Evolutionary conservation across 108 stramenopile species (phyloP), one percentile per base, ranked within the genome.

Genomic region (Cylindrotheca fusiformis): DNA sequence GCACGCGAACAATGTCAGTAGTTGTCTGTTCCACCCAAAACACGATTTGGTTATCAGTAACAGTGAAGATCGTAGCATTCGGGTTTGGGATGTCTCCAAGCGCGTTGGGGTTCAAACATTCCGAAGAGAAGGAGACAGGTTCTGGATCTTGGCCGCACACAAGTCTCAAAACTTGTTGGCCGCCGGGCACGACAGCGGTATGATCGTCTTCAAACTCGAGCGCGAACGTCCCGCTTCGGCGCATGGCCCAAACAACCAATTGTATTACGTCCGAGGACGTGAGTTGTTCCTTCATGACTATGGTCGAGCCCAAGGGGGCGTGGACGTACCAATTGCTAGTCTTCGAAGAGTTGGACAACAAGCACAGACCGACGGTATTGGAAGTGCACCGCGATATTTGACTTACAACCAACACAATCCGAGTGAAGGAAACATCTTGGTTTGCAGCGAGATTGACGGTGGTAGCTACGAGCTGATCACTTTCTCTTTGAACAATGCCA

Each of bases 171-270:
- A 98, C 78, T 83, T 99, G 31, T 82, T 99, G 53, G 98, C 98
- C 2, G 98, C 98, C 14, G 98, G 98, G 36, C 98, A 99, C 75
- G 98, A 99, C 81, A 89, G 86, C 31, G 98, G 98, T 69, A 97
- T 99, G 97, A 93, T 97, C 69, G 98, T 99, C 21, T 99, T 99
- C 84, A 99, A 99, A 81, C 81, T 99, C 10, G 97, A 98, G 70
- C 82, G 97, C 32, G 98, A 99, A 48, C 82, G 98, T 28, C 98
- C 98, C 19, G 96, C 98, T 25, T 82, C 87, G 49, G 53, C 80
- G 20, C 52, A 79, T 61, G 88, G 81, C 24, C 86, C 80, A 32
- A 60, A 32, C 51, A 80, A 80, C 62, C 87, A 91, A 41, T 53
- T 98, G 51, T 95, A 94, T 69, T 99, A 96, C 68, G 97, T 98